Evolutionary conservation across 2,329 filamentous ascomycete species (phyloP).

Genomic region (Fusarium austroafricanum): DNA sequence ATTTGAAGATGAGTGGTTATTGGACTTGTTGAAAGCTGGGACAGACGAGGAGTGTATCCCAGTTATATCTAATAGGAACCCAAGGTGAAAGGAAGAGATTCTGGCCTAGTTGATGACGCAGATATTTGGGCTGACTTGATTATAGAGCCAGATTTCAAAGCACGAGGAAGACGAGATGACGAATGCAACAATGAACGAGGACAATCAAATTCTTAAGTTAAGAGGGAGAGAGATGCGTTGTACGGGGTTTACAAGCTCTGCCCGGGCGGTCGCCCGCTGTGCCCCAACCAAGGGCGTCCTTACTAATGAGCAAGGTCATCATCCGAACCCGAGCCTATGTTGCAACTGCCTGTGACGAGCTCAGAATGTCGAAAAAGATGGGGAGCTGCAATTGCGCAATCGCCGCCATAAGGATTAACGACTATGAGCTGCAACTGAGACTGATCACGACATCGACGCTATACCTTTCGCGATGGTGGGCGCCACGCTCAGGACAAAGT

Average conservation of each 20-base stretch:
- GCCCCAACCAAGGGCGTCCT: constrained; percentile 38
- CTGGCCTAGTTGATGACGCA: constrained; percentile 42
- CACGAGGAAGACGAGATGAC: constrained; percentile 38
- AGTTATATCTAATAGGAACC: constrained; percentile 31
- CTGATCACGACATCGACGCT: constrained; percentile 66
- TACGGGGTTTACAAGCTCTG: constrained; percentile 44
- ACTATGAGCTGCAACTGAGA: constrained; percentile 50
- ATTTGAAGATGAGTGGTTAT: constrained; percentile 20
- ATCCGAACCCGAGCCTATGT: constrained; percentile 36
- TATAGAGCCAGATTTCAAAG: constrained; percentile 34
- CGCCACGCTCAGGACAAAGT: constrained; percentile 33
- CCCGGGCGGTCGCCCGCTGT: constrained; percentile 47
- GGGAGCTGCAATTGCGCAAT: constrained; percentile 53
- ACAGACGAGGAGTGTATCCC: constrained; percentile 30
- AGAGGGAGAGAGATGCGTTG: constrained; percentile 29
- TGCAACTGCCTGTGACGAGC: constrained; percentile 35
- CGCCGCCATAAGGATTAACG: constrained; percentile 48
- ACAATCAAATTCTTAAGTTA: constrained; percentile 45
- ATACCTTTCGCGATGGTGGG: constrained; percentile 59
- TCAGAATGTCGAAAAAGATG: constrained; percentile 42
- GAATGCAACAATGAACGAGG: constrained; percentile 37
- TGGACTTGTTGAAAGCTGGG: constrained; percentile 41
- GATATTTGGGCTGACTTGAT: constrained; percentile 39
- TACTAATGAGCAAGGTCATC: constrained; percentile 44
- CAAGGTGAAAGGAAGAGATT: constrained; percentile 16